Evolutionary conservation across 192 early-diverging fungal genomes (phyloP).

Genomic region (Podila epigama): DNA sequence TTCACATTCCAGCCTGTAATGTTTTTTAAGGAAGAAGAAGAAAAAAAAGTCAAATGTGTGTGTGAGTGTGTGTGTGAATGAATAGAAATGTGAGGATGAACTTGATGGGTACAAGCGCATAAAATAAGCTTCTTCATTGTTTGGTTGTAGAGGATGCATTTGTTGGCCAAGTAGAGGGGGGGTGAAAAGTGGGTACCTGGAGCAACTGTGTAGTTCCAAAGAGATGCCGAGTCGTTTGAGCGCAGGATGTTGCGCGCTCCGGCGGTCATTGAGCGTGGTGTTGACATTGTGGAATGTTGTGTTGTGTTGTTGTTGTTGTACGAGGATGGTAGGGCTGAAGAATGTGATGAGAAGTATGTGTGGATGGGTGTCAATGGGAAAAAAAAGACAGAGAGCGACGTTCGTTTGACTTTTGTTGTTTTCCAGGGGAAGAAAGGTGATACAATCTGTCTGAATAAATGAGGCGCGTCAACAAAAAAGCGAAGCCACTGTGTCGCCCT

Average conservation of each 20-base stretch:
- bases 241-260: conserved; percentile 91
- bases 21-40: neutral
- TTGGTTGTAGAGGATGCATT: neutral
- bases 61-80: neutral
- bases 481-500: neutral
- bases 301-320: neutral
- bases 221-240: conserved; percentile 91
- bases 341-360: neutral
- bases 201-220: conserved; percentile 95
- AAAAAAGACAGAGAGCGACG: neutral
- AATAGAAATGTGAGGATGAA: neutral
- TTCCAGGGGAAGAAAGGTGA: neutral
- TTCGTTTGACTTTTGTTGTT: neutral
- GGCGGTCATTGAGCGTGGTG: conserved; percentile 88
- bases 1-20: conserved; percentile 81
- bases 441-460: neutral
- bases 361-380: neutral
- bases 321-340: neutral
- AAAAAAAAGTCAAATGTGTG: neutral
- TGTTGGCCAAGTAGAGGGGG: neutral
- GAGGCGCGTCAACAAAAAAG: neutral
- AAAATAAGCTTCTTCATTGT: neutral
- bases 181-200: conserved; percentile 70
- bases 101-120: no score
- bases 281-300: conserved; percentile 38